These are phyloP conservation scores for Hordeum marinum DNA, from an alignment of 176 grass and related monocot species.

Conservation along the genomic window DNA sequence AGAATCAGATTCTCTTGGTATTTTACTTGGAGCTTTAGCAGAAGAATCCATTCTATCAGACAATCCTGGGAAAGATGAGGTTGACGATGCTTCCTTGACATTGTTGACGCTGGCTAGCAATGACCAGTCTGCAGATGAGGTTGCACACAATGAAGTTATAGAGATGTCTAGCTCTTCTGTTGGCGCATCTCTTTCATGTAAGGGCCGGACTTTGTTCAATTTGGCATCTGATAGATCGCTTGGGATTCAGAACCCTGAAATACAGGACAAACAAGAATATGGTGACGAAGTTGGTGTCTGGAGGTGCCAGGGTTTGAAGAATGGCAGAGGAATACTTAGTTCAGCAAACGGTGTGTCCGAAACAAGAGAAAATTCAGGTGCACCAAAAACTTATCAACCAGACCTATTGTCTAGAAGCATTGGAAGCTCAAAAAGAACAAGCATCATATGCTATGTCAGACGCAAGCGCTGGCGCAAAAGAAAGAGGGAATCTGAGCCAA, in stretches of 20 bases:
- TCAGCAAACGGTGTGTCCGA: background rate
- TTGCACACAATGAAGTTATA: slow-evolving; percentile 16
- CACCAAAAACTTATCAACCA: background rate
- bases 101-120: slow-evolving; percentile 28
- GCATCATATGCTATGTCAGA: slow-evolving; percentile 62
- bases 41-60: slow-evolving; percentile 33
- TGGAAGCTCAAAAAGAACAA: slow-evolving; percentile 37
- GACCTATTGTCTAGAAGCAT: slow-evolving; percentile 36
- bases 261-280: background rate
- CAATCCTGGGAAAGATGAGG: slow-evolving; percentile 27
- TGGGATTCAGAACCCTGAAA: background rate
- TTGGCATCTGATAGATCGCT: background rate
- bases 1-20: slow-evolving; percentile 36
- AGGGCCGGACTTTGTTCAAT: background rate
- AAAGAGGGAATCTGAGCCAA: slow-evolving; percentile 12
- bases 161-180: background rate
- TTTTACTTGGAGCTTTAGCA: slow-evolving; percentile 52
- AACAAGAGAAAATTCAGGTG: background rate
- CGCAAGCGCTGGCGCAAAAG: slow-evolving; percentile 45
- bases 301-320: background rate
- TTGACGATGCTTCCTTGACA: slow-evolving; percentile 40
- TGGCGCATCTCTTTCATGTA: background rate
- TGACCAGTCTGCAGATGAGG: slow-evolving; percentile 13
- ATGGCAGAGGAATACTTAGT: background rate
- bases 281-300: background rate